phyloP scores from a whole-genome alignment of 148 eudicot genomes.

The Fallopia convolvulus region DNA sequence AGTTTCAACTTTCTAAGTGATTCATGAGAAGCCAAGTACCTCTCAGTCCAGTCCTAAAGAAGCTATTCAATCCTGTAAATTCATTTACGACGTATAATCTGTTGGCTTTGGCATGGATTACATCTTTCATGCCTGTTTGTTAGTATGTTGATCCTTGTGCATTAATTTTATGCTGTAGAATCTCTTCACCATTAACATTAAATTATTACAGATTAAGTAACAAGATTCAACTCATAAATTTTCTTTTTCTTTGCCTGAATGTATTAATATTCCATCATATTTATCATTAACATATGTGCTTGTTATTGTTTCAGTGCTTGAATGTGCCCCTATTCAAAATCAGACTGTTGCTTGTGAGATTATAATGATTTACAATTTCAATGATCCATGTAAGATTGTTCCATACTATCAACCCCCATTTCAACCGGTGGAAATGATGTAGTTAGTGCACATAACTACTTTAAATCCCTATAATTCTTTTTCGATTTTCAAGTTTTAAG shows the following conservation, averaged over 20 bases:
- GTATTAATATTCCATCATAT: background rate
- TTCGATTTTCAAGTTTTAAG: no score
- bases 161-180: background rate
- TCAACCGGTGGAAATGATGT: no score
- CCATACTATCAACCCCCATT: no score
- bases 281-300: background rate
- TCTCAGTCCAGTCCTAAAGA: conserved; percentile 70
- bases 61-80: conserved; percentile 23
- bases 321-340: conserved; percentile 69
- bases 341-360: conserved; percentile 95
- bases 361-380: no score
- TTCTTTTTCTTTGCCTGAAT: background rate
- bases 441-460: no score
- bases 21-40: conserved; percentile 39
- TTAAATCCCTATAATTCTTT: no score
- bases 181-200: background rate
- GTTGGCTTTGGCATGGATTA: background rate
- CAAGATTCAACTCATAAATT: background rate
- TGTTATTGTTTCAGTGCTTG: conserved; percentile 45
- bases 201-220: background rate
- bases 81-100: background rate
- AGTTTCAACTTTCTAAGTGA: conserved; percentile 25
- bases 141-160: background rate
- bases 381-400: no score
- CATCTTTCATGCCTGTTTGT: background rate